Evolutionary conservation across 257 asterid species (phyloP).

Genomic region (Gentiana macrophylla): DNA sequence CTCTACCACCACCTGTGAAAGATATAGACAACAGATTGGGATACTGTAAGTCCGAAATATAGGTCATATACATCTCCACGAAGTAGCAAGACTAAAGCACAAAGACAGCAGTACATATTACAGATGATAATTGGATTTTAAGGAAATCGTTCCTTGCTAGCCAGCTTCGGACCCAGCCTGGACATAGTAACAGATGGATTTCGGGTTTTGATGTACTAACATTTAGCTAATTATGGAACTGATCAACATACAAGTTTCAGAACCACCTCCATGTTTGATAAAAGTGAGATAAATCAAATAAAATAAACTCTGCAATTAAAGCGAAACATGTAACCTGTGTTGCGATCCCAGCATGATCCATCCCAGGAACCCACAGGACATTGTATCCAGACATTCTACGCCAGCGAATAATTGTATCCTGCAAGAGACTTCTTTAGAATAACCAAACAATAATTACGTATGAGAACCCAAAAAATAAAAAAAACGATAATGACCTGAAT

Average conservation of each 20-base stretch:
- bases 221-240: too few relatives aligned
- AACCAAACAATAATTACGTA: too few relatives aligned
- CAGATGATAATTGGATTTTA: neutral
- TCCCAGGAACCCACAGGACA: constrained; percentile 89
- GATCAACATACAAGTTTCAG: too few relatives aligned
- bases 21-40: constrained; percentile 2
- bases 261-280: too few relatives aligned
- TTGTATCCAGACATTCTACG: constrained; percentile 94
- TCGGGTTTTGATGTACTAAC: too few relatives aligned
- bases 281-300: neutral
- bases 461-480: too few relatives aligned
- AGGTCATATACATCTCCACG: neutral
- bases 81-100: neutral
- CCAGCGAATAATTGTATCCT: constrained; percentile 98
- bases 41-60: neutral
- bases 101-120: constrained; percentile 1
- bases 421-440: constrained; percentile 2
- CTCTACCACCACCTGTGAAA: constrained; percentile 76
- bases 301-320: neutral
- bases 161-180: too few relatives aligned
- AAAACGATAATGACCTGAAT: constrained; percentile 43
- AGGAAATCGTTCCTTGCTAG: too few relatives aligned
- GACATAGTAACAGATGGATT: too few relatives aligned
- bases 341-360: constrained; percentile 98
- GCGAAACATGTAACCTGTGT: constrained; percentile 57